These are phyloP conservation scores for Mesembryanthemum crystallinum DNA, from an alignment of 148 eudicot species.

Conservation along the genomic window DNA sequence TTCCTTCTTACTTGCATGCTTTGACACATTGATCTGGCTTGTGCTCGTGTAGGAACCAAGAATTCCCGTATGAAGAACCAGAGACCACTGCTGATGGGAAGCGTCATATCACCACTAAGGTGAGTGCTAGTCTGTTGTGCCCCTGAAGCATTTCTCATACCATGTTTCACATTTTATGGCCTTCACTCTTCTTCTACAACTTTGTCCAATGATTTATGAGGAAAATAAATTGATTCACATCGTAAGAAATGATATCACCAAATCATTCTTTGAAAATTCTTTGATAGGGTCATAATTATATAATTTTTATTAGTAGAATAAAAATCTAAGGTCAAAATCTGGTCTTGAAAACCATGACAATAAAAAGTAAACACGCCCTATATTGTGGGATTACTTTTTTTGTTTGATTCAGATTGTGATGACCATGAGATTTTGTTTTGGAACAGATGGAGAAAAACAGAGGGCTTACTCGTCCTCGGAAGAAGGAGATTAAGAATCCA, in stretches of 20 bases:
- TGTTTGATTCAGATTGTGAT: not conserved
- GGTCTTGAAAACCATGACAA: too few species aligned
- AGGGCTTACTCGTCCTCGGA: conserved; percentile 72
- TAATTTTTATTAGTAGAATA: too few species aligned
- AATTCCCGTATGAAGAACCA: conserved; percentile 33
- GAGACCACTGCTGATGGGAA: conserved; percentile 62
- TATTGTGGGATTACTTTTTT: not conserved
- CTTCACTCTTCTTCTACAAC: too few species aligned
- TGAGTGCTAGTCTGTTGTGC: conserved; percentile 17
- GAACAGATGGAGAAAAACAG: conserved; percentile 80
- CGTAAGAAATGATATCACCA: too few species aligned
- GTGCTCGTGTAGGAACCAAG: conserved; percentile 39
- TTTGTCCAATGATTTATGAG: too few species aligned
- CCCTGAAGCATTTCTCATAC: not conserved
- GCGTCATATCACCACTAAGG: conserved; percentile 63
- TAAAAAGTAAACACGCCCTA: too few species aligned
- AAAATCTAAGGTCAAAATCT: too few species aligned
- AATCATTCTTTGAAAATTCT: not conserved
- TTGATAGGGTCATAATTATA: too few species aligned
- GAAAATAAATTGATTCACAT: too few species aligned
- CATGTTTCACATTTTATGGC: too few species aligned
- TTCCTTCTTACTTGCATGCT: not conserved
- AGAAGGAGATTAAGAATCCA: conserved; percentile 63
- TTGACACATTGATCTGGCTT: conserved; percentile 4
- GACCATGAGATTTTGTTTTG: not conserved